Percentiles rank a stretch among this genome's conserved stretches.
phyloP scores from a whole-genome alignment of 1,284 basidiomycete genomes.

The Entoloma clypeatum region DNA sequence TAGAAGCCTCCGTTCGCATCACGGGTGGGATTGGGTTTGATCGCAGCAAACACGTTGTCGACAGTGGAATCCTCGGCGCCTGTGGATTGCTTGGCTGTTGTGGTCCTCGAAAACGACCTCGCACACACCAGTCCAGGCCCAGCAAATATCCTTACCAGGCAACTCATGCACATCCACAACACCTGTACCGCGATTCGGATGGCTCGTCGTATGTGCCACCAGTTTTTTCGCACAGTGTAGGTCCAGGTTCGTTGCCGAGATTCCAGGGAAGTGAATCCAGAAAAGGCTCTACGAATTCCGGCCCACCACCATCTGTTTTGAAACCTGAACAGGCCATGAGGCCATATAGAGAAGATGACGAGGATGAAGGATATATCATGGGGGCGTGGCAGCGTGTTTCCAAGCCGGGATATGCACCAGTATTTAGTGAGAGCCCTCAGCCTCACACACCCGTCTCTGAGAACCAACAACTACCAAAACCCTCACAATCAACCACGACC shows the following conservation, averaged over 20 bases:
- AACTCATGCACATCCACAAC: slow-evolving; percentile 16
- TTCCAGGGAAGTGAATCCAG: slow-evolving; percentile 35
- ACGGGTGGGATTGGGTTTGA: slow-evolving; percentile 81
- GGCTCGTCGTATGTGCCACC: slow-evolving; percentile 42
- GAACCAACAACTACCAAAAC: slow-evolving; percentile 23
- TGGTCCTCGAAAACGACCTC: slow-evolving; percentile 49
- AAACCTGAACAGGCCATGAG: slow-evolving; percentile 72
- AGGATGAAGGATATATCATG: slow-evolving; percentile 83
- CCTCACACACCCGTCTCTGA: slow-evolving; percentile 23
- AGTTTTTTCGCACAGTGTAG: slow-evolving; percentile 20
- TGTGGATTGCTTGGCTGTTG: slow-evolving; percentile 74
- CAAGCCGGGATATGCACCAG: slow-evolving; percentile 47
- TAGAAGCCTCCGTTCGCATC: slow-evolving; percentile 82
- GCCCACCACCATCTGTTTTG: slow-evolving; percentile 70
- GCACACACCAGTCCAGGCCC: slow-evolving; percentile 27
- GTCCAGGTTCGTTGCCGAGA: slow-evolving; percentile 31
- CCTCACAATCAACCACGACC: slow-evolving; percentile 20
- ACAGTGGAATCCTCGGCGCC: slow-evolving; percentile 84
- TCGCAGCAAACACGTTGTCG: slow-evolving; percentile 72
- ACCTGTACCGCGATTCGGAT: slow-evolving; percentile 31
- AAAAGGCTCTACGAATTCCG: slow-evolving; percentile 51
- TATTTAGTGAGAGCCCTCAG: slow-evolving; percentile 33
- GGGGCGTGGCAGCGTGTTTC: slow-evolving; percentile 76
- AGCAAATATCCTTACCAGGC: slow-evolving; percentile 19
- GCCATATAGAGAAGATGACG: slow-evolving; percentile 75